phyloP scores from a whole-genome alignment of 768 basidiomycete genomes.

The Rhodotorula paludigena region DNA sequence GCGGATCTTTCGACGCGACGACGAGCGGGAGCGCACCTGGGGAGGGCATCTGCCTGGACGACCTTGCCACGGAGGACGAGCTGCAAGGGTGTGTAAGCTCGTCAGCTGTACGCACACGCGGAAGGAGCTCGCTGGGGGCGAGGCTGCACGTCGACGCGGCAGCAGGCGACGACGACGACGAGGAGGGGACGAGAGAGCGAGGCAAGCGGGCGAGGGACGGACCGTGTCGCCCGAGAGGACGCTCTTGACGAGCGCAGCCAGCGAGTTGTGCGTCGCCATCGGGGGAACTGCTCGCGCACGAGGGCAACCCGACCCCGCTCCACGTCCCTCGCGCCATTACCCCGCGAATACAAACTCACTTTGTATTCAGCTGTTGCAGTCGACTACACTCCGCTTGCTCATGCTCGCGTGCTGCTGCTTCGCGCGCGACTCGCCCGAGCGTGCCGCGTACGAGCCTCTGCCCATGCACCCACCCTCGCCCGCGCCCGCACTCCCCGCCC shows the following conservation, averaged over 20 bases:
- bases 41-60: constrained; percentile 15
- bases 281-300: too few species aligned
- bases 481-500: neutral
- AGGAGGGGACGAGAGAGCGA: neutral
- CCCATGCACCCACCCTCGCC: neutral
- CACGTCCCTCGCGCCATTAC: too few species aligned
- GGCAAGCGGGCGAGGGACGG: neutral
- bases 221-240: constrained; percentile 37
- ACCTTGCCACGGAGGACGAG: constrained; percentile 35
- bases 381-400: neutral
- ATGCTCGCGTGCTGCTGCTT: neutral
- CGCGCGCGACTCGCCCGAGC: neutral
- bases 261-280: neutral
- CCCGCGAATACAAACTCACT: too few species aligned
- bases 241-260: constrained; percentile 28
- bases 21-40: neutral
- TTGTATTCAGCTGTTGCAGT: too few species aligned
- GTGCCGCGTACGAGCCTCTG: too few species aligned
- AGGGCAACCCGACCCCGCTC: too few species aligned
- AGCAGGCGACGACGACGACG: neutral
- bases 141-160: too few species aligned
- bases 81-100: neutral
- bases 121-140: too few species aligned
- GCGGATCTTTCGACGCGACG: too few species aligned
- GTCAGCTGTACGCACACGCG: too few species aligned